Conservation (phyloP, 306 rosid genomes). For the Phaseolus lunatus region DNA sequence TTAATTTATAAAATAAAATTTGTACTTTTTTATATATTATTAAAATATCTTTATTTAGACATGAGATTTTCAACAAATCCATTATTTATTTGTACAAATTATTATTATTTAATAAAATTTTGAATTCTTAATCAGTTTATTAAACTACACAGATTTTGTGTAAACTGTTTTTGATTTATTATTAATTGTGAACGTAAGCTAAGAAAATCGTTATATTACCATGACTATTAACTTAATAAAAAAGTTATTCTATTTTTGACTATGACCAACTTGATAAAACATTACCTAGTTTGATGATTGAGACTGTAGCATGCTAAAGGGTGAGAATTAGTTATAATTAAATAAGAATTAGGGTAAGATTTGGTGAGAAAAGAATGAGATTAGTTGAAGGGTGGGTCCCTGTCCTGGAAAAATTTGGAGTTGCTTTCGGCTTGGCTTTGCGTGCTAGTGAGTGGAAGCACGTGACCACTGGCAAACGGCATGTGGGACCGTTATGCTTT, state of each 20-base stretch:
- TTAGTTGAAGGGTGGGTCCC: constrained; percentile 47
- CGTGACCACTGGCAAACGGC: constrained; percentile 29
- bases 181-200: too few relatives aligned
- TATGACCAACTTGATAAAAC: neutral
- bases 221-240: neutral
- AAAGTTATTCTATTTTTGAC: too few relatives aligned
- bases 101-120: too few relatives aligned
- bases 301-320: neutral
- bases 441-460: constrained; percentile 11
- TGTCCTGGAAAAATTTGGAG: neutral
- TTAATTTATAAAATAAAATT: too few relatives aligned
- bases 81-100: too few relatives aligned
- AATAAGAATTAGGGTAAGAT: neutral
- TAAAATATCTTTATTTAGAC: too few relatives aligned
- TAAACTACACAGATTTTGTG: too few relatives aligned
- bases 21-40: too few relatives aligned
- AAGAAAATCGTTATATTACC: too few relatives aligned
- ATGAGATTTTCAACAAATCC: too few relatives aligned
- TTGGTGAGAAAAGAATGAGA: constrained; percentile 37
- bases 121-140: too few relatives aligned
- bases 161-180: too few relatives aligned
- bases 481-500: constrained; percentile 22
- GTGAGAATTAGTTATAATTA: neutral
- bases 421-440: constrained; percentile 13
- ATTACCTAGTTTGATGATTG: neutral